Evolutionary conservation across 2,329 filamentous ascomycete species (phyloP), one percentile per base, ranked within the genome.

Genomic region (Pezicula rhizophila): DNA sequence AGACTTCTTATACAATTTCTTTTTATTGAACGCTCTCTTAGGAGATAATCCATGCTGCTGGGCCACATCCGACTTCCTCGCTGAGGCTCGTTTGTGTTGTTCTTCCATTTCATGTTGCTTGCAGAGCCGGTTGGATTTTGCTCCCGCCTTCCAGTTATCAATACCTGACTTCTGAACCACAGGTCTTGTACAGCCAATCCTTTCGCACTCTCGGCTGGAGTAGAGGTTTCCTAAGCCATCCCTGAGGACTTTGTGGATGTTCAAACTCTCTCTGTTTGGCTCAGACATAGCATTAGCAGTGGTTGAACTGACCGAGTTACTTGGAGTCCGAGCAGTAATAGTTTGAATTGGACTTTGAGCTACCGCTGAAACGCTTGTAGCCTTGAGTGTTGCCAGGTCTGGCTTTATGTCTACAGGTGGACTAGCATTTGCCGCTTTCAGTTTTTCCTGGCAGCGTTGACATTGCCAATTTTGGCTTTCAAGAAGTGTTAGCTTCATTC

Each of bases 11-110:
- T 61, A 53, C 20, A 59, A 23, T n/a, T 57, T 58, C 6, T 25
- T 43, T 39, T 60, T 60, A 8, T 54, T 45, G 20, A 59, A 34
- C 5, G 42, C 37, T n/a, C 43, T 51, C 5, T 47, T 20, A 0
- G 14, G 8, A 14, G 42, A 26, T 8, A 40, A 18, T 2, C 37
- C 35, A 25, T 25, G 18, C 11, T 45, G 46, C 26, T 41, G 45
- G 8, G 38, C 28, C 8, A 45, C 26, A 35, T 17, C 42, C 4
- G 12, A 42, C 20, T 26, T 46, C 38, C 18, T 15, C 26, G 38
- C 34, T 2, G 45, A 38, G 23, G 42, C 45, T 10, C 33, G 34
- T 17, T 46, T 46, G n/a, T 49, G 17, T 23, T 20, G 42, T 26
- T 49, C 37, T 15, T 47, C 38, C 5, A 54, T 38, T 23, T 46